phyloP scores from a whole-genome alignment of 2,329 filamentous ascomycete species.

The Lasiodiplodia gonubiensis region DNA sequence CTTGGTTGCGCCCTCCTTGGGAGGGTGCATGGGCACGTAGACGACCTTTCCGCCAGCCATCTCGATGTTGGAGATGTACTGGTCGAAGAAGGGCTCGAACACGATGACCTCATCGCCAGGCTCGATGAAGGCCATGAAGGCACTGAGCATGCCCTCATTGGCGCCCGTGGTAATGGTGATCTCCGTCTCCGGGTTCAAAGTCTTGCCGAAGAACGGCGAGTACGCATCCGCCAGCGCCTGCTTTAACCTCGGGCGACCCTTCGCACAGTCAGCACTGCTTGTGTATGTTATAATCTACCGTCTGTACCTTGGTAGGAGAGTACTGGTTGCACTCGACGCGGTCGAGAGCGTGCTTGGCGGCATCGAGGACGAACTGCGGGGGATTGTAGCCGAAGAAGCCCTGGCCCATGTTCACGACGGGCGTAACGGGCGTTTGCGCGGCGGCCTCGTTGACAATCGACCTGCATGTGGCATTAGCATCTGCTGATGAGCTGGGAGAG shows the following conservation, averaged over 20 bases:
- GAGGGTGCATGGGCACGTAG: constrained; percentile 94
- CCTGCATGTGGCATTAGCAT: constrained; percentile 45
- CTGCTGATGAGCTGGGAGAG: constrained; percentile 3
- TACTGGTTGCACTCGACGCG: constrained; percentile 98
- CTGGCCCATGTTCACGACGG: constrained; percentile 73
- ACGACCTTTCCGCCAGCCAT: constrained; percentile 96
- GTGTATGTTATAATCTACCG: neutral
- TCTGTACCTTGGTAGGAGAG: constrained; percentile 78
- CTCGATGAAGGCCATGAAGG: constrained; percentile 98
- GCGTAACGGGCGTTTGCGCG: constrained; percentile 66
- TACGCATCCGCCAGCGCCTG: constrained; percentile 94
- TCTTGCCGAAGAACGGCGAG: constrained; percentile 82
- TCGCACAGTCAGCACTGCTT: constrained; percentile 3
- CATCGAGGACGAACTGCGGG: constrained; percentile 85
- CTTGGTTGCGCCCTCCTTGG: constrained; percentile 75
- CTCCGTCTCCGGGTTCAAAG: constrained; percentile 86
- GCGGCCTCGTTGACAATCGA: constrained; percentile 72
- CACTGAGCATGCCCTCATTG: constrained; percentile 87
- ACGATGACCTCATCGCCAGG: constrained; percentile 94
- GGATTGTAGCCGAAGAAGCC: constrained; percentile 94
- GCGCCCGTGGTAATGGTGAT: constrained; percentile 93
- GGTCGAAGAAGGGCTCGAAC: constrained; percentile 98
- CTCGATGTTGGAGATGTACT: constrained; percentile 98
- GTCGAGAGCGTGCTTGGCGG: constrained; percentile 87
- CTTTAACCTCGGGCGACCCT: constrained; percentile 85